Evolutionary conservation across 2,329 filamentous ascomycete species (phyloP).

Genomic region (Hypomyces perniciosus): DNA sequence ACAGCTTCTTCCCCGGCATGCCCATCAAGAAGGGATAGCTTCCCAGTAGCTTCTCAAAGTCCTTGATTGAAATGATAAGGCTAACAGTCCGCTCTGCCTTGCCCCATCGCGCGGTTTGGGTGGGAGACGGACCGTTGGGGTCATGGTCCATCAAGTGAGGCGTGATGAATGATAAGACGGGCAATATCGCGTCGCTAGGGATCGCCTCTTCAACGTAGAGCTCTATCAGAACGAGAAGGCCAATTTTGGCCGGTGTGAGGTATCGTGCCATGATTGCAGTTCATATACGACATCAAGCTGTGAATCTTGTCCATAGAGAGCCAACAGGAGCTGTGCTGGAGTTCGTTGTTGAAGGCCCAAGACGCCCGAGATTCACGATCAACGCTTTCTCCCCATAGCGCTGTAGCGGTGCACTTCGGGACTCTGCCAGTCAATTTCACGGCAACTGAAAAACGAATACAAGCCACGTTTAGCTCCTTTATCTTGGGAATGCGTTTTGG

Average conservation of each 20-base stretch:
- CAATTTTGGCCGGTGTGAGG: conserved; percentile 83
- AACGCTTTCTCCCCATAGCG: no score
- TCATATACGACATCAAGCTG: background rate
- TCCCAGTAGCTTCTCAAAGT: conserved; percentile 54
- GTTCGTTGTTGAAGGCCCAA: no score
- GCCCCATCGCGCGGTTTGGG: conserved; percentile 35
- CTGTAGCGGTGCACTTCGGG: no score
- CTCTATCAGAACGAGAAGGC: conserved; percentile 71
- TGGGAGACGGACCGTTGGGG: conserved; percentile 23
- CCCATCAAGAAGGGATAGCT: conserved; percentile 47
- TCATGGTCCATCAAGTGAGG: conserved; percentile 56
- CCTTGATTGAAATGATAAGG: conserved; percentile 48
- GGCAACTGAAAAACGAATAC: no score
- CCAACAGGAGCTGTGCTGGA: background rate
- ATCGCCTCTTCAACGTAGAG: conserved; percentile 71
- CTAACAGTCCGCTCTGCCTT: conserved; percentile 45
- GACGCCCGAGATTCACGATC: no score
- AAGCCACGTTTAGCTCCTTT: no score
- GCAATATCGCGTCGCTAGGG: conserved; percentile 63
- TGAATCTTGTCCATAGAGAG: background rate
- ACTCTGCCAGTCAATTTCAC: no score
- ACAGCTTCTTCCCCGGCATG: conserved; percentile 73
- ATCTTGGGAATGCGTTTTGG: no score
- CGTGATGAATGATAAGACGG: conserved; percentile 73
- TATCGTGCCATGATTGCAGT: conserved; percentile 62